phyloP scores from a whole-genome alignment of 75 land plant genomes.

The Cupressus sempervirens region DNA sequence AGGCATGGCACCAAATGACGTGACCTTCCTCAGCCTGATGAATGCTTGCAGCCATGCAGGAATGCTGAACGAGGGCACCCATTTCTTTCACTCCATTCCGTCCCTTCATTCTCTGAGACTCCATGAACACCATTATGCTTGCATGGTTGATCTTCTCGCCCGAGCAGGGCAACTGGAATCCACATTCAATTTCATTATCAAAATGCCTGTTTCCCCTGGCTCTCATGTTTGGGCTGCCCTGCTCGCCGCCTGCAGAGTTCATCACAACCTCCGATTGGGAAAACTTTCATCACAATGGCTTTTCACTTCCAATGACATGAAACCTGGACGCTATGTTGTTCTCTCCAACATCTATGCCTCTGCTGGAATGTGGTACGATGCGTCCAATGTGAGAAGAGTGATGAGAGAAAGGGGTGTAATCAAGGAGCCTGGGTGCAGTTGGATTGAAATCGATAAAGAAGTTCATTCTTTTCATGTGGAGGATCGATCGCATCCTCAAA shows the following conservation, averaged over 20 bases:
- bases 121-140: background rate
- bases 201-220: background rate
- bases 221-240: background rate
- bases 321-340: background rate
- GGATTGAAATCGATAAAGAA: background rate
- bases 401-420: background rate
- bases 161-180: background rate
- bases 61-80: background rate
- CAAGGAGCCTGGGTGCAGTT: background rate
- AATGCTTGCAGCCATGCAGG: background rate
- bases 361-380: background rate
- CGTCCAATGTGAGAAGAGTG: background rate
- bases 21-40: background rate
- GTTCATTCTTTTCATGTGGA: background rate
- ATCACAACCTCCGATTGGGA: too few species aligned
- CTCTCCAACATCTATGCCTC: background rate
- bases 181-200: background rate
- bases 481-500: background rate
- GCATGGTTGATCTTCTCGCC: constrained; percentile 18
- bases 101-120: background rate
- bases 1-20: background rate
- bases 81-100: background rate
- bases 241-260: background rate
- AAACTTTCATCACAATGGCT: background rate
- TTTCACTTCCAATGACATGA: background rate